Evolutionary conservation across 371 early-diverging fungal species (phyloP), one percentile per base, ranked within the genome.

Genomic region (Lichtheimia ramosa): DNA sequence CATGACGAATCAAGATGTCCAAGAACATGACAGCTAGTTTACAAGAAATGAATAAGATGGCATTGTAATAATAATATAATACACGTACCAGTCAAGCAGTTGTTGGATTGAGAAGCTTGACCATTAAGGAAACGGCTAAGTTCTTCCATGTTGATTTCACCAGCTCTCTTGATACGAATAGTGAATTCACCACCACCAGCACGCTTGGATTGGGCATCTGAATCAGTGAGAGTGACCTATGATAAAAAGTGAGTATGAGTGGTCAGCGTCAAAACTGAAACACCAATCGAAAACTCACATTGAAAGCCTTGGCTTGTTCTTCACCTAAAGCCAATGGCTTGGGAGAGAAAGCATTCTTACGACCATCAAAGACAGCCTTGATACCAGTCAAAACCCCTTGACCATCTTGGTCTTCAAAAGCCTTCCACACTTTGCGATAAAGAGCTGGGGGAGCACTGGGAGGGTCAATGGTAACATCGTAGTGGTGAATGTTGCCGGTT

Each of bases 1-100:
- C 76, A 52, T 93, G 89, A 28, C 92, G 86, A 34, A 95, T 83
- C 0, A 94, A 68, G 25, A 92, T 81, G 57, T 96, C 96, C 34
- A 95, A 69, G 0, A 91, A 92, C 74, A 81, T 85, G 51, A 94
- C 85, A n/a, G 90, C 89, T 49, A 77, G 18, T 41, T 12, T 55
- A 39, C n/a, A 48, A 14, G 34, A 50, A 42, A 16, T 42, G 18
- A 39, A 54, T n/a, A 4, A 15, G 49, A 51, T 46, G 52, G n/a
- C n/a, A n/a, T n/a, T n/a, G n/a, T n/a, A n/a, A n/a, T n/a, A n/a
- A n/a, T n/a, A n/a, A n/a, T n/a, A n/a, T n/a, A n/a, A n/a, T n/a
- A 27, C 13, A 42, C 24, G 48, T 68, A 79, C 80, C 80, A 14
- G 82, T 74, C 50, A 79, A 60, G 15, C 69, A 71, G 53, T 77